Conservation (phyloP, 2,329 filamentous ascomycete species). For the Fusarium pseudocircinatum region DNA sequence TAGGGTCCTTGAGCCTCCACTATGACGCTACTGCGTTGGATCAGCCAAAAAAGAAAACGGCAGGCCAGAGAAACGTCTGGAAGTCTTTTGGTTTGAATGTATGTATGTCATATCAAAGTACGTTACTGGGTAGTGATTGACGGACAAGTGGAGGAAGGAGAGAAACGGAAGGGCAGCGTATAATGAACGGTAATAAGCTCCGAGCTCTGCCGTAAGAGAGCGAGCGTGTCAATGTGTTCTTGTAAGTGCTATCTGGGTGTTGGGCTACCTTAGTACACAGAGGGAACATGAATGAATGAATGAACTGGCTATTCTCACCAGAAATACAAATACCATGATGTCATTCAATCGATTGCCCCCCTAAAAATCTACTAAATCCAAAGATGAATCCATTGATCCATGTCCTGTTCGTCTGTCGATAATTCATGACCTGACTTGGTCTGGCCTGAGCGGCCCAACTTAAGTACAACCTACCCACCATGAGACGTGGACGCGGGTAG, state of each 20-base stretch:
- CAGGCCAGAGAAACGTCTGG: constrained; percentile 7
- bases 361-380: neutral
- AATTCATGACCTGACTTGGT: constrained; percentile 36
- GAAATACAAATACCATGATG: neutral
- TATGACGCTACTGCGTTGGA: constrained; percentile 28
- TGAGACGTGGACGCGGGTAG: neutral
- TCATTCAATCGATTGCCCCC: neutral
- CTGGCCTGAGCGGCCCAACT: constrained; percentile 33
- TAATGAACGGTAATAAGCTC: neutral
- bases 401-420: constrained; percentile 23
- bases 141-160: constrained; percentile 10
- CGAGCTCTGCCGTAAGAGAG: constrained; percentile 12
- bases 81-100: constrained; percentile 1
- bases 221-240: neutral
- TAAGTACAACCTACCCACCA: constrained; percentile 14
- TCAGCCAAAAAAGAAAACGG: constrained; percentile 12
- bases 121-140: constrained; percentile 3
- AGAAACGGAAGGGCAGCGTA: constrained; percentile 16
- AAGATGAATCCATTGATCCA: constrained; percentile 14
- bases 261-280: neutral
- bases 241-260: constrained; percentile 1
- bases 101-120: neutral
- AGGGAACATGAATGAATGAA: neutral
- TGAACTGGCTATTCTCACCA: neutral
- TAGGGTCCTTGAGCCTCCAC: constrained; percentile 25